Conservation (phyloP, 768 basidiomycete species). For the Tephrocybe rancida region DNA sequence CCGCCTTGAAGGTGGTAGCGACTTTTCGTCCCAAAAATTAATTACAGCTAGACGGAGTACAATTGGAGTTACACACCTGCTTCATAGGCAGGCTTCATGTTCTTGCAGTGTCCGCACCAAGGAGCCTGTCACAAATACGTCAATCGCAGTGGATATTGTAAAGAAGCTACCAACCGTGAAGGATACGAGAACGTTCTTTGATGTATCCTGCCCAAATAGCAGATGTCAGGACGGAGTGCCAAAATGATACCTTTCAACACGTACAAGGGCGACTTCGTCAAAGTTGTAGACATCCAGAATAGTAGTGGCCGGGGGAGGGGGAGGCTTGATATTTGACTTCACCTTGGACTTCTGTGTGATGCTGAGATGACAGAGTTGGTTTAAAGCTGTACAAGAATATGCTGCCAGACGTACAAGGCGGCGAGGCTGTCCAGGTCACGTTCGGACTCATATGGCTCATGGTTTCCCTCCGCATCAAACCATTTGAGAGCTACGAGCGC, state of each 20-base stretch:
- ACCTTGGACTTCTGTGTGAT: conserved; percentile 75
- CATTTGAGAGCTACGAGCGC: conserved; percentile 78
- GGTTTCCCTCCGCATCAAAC: conserved; percentile 74
- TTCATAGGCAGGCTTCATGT: conserved; percentile 84
- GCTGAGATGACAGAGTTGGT: conserved; percentile 38
- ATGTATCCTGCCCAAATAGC: conserved; percentile 45
- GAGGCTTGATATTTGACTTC: conserved; percentile 87
- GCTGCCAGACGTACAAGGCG: conserved; percentile 60
- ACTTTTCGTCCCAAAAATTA: conserved; percentile 42
- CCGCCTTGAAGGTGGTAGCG: conserved; percentile 75
- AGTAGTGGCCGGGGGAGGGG: conserved; percentile 71
- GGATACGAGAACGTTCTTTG: conserved; percentile 84
- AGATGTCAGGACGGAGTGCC: neutral
- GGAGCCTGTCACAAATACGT: conserved; percentile 45
- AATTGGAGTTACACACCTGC: conserved; percentile 46
- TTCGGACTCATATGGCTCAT: conserved; percentile 72
- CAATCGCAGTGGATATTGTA: conserved; percentile 2
- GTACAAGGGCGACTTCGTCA: conserved; percentile 69
- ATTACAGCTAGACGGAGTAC: neutral
- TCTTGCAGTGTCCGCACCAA: conserved; percentile 97
- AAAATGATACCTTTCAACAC: conserved; percentile 14
- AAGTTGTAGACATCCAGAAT: conserved; percentile 75
- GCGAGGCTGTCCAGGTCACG: conserved; percentile 81
- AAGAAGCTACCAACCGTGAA: conserved; percentile 59
- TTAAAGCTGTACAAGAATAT: neutral